phyloP scores from a whole-genome alignment of 1,284 basidiomycete species.

The Malassezia pachydermatis region DNA sequence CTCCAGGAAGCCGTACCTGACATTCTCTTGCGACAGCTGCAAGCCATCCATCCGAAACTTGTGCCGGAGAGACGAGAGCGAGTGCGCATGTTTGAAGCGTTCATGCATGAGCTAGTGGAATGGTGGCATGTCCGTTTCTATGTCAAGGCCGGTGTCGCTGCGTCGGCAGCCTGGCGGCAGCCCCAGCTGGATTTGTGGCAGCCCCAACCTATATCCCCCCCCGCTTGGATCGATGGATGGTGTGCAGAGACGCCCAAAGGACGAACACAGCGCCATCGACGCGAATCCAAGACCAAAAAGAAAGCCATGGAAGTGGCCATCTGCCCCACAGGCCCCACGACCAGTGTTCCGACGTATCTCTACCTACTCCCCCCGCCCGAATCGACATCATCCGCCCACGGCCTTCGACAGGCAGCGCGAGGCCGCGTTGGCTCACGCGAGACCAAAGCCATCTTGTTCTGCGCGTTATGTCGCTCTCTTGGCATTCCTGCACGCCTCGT shows the following conservation, averaged over 20 bases:
- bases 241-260: conserved; percentile 33
- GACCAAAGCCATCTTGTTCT: conserved; percentile 80
- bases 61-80: conserved; percentile 39
- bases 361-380: conserved; percentile 56
- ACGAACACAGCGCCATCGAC: conserved; percentile 33
- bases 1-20: conserved; percentile 32
- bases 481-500: conserved; percentile 79
- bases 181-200: conserved; percentile 33
- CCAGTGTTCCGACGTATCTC: conserved; percentile 36
- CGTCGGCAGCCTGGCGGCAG: conserved; percentile 38
- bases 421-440: conserved; percentile 73
- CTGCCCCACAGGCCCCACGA: conserved; percentile 30
- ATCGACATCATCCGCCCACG: conserved; percentile 63
- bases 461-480: conserved; percentile 72
- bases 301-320: conserved; percentile 50
- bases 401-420: conserved; percentile 77
- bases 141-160: conserved; percentile 28
- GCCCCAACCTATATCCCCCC: conserved; percentile 24
- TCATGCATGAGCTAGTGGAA: conserved; percentile 35
- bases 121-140: conserved; percentile 42
- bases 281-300: conserved; percentile 1
- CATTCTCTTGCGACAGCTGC: conserved; percentile 32
- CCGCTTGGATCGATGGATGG: conserved; percentile 41
- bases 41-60: conserved; percentile 38
- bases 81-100: conserved; percentile 43